A percentile compares a stretch with the other conserved stretches of the same genome.
phyloP scores from a whole-genome alignment of 2,329 filamentous ascomycete genomes.

The Paracoccidioides brasiliensis region DNA sequence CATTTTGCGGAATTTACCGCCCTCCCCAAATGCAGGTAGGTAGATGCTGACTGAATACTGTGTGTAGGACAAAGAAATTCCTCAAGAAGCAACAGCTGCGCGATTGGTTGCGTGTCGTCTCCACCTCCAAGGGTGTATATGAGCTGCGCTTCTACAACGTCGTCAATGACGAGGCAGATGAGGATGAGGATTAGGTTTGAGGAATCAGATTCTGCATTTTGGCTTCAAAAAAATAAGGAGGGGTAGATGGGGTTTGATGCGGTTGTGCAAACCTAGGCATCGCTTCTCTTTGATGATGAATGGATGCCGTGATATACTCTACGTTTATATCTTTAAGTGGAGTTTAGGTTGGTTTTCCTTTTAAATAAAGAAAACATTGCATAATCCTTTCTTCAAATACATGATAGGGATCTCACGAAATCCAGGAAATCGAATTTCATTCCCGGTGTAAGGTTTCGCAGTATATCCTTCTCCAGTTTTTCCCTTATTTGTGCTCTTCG shows the following conservation, averaged over 20 bases:
- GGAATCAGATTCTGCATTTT: no score
- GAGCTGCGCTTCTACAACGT: constrained; percentile 99
- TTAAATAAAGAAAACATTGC: neutral
- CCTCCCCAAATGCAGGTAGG: no score
- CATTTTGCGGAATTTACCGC: no score
- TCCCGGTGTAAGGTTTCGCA: neutral
- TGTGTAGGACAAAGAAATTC: constrained; percentile 93
- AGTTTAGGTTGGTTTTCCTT: neutral
- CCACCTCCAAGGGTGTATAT: constrained; percentile 95
- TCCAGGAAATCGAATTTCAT: neutral
- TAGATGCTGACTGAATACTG: neutral
- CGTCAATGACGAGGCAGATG: constrained; percentile 92
- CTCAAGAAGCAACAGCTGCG: constrained; percentile 99
- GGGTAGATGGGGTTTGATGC: neutral
- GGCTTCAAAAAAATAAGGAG: neutral
- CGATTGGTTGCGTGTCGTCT: constrained; percentile 99
- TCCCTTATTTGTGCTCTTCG: neutral
- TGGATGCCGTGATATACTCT: neutral
- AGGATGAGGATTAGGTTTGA: constrained; percentile 83
- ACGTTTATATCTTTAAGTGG: no score
- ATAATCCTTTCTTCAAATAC: neutral
- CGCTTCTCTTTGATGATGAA: neutral
- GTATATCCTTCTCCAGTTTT: neutral
- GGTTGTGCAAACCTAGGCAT: neutral
- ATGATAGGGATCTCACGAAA: neutral